Evolutionary conservation across 2,329 filamentous ascomycete species (phyloP).

Genomic region (Chaetomium sp.): DNA sequence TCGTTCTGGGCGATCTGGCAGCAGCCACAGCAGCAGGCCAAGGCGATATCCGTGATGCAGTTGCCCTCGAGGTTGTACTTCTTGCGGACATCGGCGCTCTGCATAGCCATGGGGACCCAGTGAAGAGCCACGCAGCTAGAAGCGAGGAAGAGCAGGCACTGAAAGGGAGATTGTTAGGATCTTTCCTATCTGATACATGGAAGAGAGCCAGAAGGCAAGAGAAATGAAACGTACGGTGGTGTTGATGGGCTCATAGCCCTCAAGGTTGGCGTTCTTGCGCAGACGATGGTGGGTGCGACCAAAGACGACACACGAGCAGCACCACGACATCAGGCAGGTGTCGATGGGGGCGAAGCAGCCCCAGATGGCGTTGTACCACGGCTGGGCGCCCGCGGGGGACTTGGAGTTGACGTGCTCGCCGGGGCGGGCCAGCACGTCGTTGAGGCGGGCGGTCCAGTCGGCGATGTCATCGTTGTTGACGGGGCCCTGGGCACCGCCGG

Average conservation of each 20-base stretch:
- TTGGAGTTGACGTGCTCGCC: slow-evolving; percentile 37
- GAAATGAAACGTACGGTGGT: slow-evolving; percentile 35
- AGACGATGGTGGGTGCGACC: slow-evolving; percentile 44
- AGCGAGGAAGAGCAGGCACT: slow-evolving; percentile 40
- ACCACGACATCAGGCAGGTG: slow-evolving; percentile 40
- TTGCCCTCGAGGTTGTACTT: slow-evolving; percentile 41
- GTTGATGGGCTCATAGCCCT: slow-evolving; percentile 42
- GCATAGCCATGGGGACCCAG: slow-evolving; percentile 39
- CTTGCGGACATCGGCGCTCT: slow-evolving; percentile 39
- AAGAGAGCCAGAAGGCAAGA: no score
- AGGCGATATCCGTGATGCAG: slow-evolving; percentile 37
- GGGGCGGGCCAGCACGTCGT: slow-evolving; percentile 37
- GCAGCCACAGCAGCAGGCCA: slow-evolving; percentile 40
- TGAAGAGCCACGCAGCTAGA: slow-evolving; percentile 35
- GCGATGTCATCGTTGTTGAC: slow-evolving; percentile 38
- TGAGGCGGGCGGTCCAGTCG: slow-evolving; percentile 39
- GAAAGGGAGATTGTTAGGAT: background rate
- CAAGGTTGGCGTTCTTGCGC: slow-evolving; percentile 33
- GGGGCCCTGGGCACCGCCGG: slow-evolving; percentile 24
- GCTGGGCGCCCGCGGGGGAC: slow-evolving; percentile 32
- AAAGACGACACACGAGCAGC: slow-evolving; percentile 42
- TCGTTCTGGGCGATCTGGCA: slow-evolving; percentile 42
- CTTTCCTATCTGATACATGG: background rate
- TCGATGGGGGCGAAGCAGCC: slow-evolving; percentile 40
- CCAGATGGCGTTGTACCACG: slow-evolving; percentile 38